Evolutionary conservation across 1,284 basidiomycete genomes (phyloP).

Genomic region (Apiotrichum siamense): DNA sequence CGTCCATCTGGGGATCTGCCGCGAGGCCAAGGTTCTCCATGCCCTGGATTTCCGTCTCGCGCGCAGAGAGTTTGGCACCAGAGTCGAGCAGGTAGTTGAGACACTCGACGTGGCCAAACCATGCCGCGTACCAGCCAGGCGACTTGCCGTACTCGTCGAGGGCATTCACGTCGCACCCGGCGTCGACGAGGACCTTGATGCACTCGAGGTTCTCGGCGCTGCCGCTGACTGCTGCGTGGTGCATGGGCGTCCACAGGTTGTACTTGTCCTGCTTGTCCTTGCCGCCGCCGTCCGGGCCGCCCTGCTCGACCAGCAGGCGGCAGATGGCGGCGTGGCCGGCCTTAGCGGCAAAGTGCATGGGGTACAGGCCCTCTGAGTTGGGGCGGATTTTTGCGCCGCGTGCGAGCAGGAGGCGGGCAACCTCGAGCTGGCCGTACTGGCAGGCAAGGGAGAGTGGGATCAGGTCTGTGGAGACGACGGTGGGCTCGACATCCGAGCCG

Average conservation of each 20-base stretch:
- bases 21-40: slow-evolving; percentile 44
- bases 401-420: slow-evolving; percentile 69
- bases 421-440: slow-evolving; percentile 79
- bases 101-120: slow-evolving; percentile 86
- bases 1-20: slow-evolving; percentile 43
- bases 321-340: slow-evolving; percentile 85
- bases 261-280: slow-evolving; percentile 93
- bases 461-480: slow-evolving; percentile 60
- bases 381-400: slow-evolving; percentile 71
- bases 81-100: slow-evolving; percentile 66
- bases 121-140: slow-evolving; percentile 91
- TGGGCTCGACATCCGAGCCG: slow-evolving; percentile 54
- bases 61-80: slow-evolving; percentile 42
- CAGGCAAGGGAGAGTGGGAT: slow-evolving; percentile 87
- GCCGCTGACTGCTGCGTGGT: slow-evolving; percentile 90
- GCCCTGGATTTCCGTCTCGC: slow-evolving; percentile 26
- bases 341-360: slow-evolving; percentile 95
- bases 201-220: slow-evolving; percentile 57
- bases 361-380: slow-evolving; percentile 92
- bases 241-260: slow-evolving; percentile 96
- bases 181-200: slow-evolving; percentile 68
- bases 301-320: slow-evolving; percentile 63
- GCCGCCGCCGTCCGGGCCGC: slow-evolving; percentile 51
- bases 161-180: slow-evolving; percentile 67
- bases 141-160: slow-evolving; percentile 80